Conservation (phyloP, 2,329 filamentous ascomycete species). For the Epichloe gansuensis region DNA sequence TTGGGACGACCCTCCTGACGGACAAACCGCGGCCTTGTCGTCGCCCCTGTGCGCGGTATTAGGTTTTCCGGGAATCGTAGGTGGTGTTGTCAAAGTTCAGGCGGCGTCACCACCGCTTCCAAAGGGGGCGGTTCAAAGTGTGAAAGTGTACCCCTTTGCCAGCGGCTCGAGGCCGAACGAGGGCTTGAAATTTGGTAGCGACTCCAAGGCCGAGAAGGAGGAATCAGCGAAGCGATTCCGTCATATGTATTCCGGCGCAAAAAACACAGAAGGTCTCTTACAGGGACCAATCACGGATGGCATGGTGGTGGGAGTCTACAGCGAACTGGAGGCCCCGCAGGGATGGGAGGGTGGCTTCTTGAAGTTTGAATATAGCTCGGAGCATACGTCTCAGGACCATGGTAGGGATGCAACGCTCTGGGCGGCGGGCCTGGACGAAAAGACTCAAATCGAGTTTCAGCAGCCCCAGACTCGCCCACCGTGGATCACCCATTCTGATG, state of each 20-base stretch:
- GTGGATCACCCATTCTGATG: slow-evolving; percentile 32
- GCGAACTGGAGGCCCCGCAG: slow-evolving; percentile 38
- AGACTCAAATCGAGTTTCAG: slow-evolving; percentile 63
- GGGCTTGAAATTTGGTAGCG: slow-evolving; percentile 74
- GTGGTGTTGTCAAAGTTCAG: slow-evolving; percentile 78
- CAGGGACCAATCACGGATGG: slow-evolving; percentile 84
- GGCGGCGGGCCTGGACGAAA: slow-evolving; percentile 66
- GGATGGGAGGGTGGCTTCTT: slow-evolving; percentile 77
- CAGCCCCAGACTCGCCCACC: slow-evolving; percentile 54
- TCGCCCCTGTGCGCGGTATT: slow-evolving; percentile 62
- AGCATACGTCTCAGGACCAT: slow-evolving; percentile 24
- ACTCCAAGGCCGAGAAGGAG: slow-evolving; percentile 71
- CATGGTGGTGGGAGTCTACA: slow-evolving; percentile 53
- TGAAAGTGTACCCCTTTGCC: slow-evolving; percentile 75
- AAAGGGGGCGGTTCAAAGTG: slow-evolving; percentile 46
- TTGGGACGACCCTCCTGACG: slow-evolving; percentile 83
- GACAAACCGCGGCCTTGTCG: slow-evolving; percentile 68
- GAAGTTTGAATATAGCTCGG: slow-evolving; percentile 48
- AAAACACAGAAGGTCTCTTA: slow-evolving; percentile 48
- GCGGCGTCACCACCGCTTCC: slow-evolving; percentile 62
- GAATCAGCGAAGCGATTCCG: slow-evolving; percentile 60
- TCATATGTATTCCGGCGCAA: slow-evolving; percentile 51
- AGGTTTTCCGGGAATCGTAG: slow-evolving; percentile 59
- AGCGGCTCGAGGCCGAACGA: slow-evolving; percentile 42
- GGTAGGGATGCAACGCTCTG: slow-evolving; percentile 45